Percentiles rank a stretch among this genome's conserved stretches.
Conservation (phyloP, 208 protist species). For the Acanthamoeba castellanii region DNA sequence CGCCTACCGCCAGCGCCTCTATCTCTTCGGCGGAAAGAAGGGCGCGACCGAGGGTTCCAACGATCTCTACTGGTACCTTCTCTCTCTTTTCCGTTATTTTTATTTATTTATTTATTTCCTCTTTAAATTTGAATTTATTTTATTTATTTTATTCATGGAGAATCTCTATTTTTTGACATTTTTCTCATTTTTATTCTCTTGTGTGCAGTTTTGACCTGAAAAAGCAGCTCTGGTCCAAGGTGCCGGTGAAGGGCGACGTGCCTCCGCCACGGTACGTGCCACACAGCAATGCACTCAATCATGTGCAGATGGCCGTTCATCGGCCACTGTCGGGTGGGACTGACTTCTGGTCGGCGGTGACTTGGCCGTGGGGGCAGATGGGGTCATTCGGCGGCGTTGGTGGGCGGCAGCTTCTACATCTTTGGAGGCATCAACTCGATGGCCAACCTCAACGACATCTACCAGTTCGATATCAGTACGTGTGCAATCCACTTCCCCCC, state of each 20-base stretch:
- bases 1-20: conserved; percentile 19
- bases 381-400: not conserved
- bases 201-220: conserved; percentile 6
- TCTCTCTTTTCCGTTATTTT: not conserved
- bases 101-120: no score
- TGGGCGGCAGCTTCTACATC: conserved; percentile 12
- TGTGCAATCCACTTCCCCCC: not conserved
- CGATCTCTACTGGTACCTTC: conserved; percentile 10
- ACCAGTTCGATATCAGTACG: conserved; percentile 42
- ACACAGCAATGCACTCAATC: no score
- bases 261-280: not conserved
- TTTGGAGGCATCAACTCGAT: conserved; percentile 39
- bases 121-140: no score
- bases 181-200: not conserved
- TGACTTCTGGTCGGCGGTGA: no score
- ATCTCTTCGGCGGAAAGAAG: conserved; percentile 29
- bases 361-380: not conserved
- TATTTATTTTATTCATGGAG: no score
- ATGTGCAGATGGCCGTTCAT: no score
- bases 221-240: conserved; percentile 12
- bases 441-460: conserved; percentile 57
- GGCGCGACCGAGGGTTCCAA: conserved; percentile 17
- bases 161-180: not conserved
- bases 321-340: no score
- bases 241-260: conserved; percentile 23